These are phyloP conservation scores for Curvularia eragrostidis DNA, from an alignment of 2,329 filamentous ascomycete species.

Conservation along the genomic window DNA sequence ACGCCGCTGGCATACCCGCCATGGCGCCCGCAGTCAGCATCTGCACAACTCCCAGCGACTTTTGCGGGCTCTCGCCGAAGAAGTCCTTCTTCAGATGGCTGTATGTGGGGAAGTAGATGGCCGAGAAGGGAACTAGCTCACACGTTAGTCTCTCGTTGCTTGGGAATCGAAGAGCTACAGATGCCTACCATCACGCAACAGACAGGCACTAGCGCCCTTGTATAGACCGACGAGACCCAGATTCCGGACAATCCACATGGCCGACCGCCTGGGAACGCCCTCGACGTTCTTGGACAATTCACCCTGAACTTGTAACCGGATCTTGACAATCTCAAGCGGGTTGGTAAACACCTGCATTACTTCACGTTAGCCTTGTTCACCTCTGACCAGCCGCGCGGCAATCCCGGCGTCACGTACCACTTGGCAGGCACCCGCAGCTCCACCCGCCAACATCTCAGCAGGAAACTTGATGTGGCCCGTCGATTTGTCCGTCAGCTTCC, in stretches of 20 bases:
- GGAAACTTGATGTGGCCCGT: slow-evolving; percentile 73
- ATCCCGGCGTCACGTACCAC: slow-evolving; percentile 68
- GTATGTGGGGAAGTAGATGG: slow-evolving; percentile 98
- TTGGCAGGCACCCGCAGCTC: slow-evolving; percentile 89
- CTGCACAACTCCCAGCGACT: slow-evolving; percentile 89
- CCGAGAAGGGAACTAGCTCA: slow-evolving; percentile 81
- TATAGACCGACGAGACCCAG: slow-evolving; percentile 93
- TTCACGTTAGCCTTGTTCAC: slow-evolving; percentile 18
- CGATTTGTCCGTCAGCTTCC: slow-evolving; percentile 74
- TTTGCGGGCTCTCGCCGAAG: slow-evolving; percentile 86
- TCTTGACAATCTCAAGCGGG: slow-evolving; percentile 98
- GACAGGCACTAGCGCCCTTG: slow-evolving; percentile 93
- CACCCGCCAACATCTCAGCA: slow-evolving; percentile 86
- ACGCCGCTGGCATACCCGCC: slow-evolving; percentile 64
- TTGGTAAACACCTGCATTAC: slow-evolving; percentile 84
- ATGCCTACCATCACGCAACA: slow-evolving; percentile 75
- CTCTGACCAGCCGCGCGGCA: not conserved
- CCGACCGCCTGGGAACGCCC: slow-evolving; percentile 83
- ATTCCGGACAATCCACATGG: slow-evolving; percentile 97
- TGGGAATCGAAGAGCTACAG: not conserved
- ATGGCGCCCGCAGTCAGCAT: slow-evolving; percentile 95
- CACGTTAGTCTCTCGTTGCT: slow-evolving; percentile 19
- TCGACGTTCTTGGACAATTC: slow-evolving; percentile 90
- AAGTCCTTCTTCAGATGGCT: slow-evolving; percentile 91
- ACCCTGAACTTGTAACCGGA: slow-evolving; percentile 95